Evolutionary conservation across 2,329 filamentous ascomycete genomes (phyloP), one percentile per base, ranked within the genome.

Genomic region (Fusarium albidum): DNA sequence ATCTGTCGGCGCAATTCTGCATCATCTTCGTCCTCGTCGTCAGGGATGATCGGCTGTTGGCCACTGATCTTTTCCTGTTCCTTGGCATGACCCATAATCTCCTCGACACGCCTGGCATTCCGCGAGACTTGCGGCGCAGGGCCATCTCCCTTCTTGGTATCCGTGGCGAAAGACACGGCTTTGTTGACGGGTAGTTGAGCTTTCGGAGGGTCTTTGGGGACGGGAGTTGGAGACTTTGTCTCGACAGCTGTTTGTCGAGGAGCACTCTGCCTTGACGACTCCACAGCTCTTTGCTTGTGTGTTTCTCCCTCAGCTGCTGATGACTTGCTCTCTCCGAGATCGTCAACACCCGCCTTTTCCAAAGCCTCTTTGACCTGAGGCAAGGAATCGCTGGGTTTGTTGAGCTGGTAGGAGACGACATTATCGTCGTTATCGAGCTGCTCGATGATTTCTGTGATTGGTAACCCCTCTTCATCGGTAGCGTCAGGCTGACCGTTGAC

Each of bases 371-470:
- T 71, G 5, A 97, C 78, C 61, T 90, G 83, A 9, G 85, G 79
- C 14, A 89, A 83, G 12, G 82, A 77, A 45, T 88, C 84, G 7
- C 87, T 88, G 0, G 92, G 89, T n/a, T 77, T 83, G 31, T 86
- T 84, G 26, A 89, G 75, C 49, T 78, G 83, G 63, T 82, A 86
- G 0, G 85, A 90, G 42, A 96, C 73, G 5, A 98, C 83, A 67
- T 96, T 95, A 49, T 88, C 95, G 10, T 96, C 85, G 9, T 97
- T 93, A 68, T 98, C 95, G 18, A 98, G 79, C 75, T 96, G 86
- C 73, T 99, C 95, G 48, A 92, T 80, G 61, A 99, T 98, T 66
- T 98, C 95, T 27, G 90, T 93, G 52, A 98, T 83, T 1, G 92
- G 90, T 44, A 92, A 77, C 1, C 86, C 87, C 11, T 87, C 86